Evolutionary conservation across 2,329 filamentous ascomycete species (phyloP), one percentile per base, ranked within the genome.

Genomic region (Nothomitra cinnamomea): DNA sequence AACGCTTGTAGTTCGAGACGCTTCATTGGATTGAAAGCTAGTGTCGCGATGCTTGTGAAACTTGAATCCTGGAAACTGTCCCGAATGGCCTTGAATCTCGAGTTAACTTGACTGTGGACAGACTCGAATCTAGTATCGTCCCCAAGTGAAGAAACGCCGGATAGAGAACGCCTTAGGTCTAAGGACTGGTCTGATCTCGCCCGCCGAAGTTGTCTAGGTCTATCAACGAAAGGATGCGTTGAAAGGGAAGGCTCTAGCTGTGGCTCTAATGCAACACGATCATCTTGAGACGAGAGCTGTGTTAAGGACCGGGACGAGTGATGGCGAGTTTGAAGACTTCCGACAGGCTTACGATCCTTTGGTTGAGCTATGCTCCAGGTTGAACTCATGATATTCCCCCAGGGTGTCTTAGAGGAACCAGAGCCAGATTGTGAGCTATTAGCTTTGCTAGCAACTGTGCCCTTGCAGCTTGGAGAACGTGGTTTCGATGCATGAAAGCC

Each of bases 11-110:
- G 54, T 36, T 57, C 55, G 53, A 13, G 60, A 52, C 42, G n/a
- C 56, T 58, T 60, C 60, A 56, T 8, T 60, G 60, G 62, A 58
- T 7, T 63, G 66, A 28, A 73, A 67, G 40, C 41, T 5, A 45
- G 79, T 69, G 57, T 72, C 5, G 28, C 28, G 28, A 32, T 32
- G 53, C 81, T 86, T 1, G n/a, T 86, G 67, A 89, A 83, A 53
- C 81, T 86, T 1, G 88, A 85, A 60, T 95, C 88, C 63, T 87
- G 82, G 57, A 86, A 79, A 62, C 84, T 94, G 64, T 95, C 89
- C 62, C 82, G 85, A 64, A 96, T 85, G 3, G 90, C 90, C 69
- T 94, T 94, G 62, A 92, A 75, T 42, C 90, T 78, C 60, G 85
- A 87, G 61, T 95, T 96, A 59, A 90, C 83, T 70, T 92, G 86